Conservation (phyloP, 2,329 filamentous ascomycete species). For the Fusarium albidum region DNA sequence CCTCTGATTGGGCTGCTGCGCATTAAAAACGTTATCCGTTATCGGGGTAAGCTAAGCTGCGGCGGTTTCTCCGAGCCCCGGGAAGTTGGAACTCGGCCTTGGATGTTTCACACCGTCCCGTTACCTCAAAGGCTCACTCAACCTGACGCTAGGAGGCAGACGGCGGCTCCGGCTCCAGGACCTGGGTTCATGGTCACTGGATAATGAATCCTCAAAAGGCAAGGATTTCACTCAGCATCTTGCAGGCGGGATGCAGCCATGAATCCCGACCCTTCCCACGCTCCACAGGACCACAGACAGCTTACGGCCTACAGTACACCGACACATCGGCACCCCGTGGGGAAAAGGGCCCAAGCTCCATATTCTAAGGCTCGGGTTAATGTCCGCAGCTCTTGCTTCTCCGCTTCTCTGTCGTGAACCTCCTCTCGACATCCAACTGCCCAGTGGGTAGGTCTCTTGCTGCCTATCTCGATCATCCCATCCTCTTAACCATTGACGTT, state of each 20-base stretch:
- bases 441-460: background rate
- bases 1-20: background rate
- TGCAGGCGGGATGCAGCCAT: background rate
- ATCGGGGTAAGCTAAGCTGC: no score
- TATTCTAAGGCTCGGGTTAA: background rate
- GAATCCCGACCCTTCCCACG: conserved; percentile 3
- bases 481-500: background rate
- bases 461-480: background rate
- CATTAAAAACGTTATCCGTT: no score
- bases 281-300: no score
- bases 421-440: conserved; percentile 16
- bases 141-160: conserved; percentile 4
- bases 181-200: background rate
- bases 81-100: no score
- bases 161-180: background rate
- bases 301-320: no score
- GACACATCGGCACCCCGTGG: conserved; percentile 11
- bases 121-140: background rate
- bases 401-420: conserved; percentile 22
- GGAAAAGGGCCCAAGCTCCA: conserved; percentile 32
- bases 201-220: background rate
- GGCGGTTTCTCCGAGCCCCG: no score
- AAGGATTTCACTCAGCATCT: background rate
- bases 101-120: no score
- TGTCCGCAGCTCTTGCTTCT: conserved; percentile 9